phyloP scores from a whole-genome alignment of 108 stramenopile species.

The Fistulifera pelliculosa region DNA sequence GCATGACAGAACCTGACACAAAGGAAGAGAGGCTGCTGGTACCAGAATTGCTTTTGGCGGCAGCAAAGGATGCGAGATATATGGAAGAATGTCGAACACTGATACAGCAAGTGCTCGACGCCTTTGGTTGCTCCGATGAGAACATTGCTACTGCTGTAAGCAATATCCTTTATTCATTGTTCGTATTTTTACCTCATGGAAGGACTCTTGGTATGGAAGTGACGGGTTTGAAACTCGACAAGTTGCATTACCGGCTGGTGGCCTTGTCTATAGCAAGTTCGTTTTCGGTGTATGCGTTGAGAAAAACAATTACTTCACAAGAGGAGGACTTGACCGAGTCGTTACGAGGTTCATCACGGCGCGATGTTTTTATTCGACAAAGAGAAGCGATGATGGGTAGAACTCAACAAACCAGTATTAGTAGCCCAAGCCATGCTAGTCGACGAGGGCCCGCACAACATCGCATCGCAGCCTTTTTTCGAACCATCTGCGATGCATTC shows the following conservation, averaged over 20 bases:
- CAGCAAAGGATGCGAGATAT: not conserved
- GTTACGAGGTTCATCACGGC: not conserved
- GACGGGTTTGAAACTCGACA: not conserved
- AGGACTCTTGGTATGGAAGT: conserved; percentile 1
- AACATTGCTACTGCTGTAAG: not conserved
- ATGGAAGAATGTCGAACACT: not conserved
- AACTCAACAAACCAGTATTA: not conserved
- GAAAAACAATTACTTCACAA: not conserved
- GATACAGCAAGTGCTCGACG: not conserved
- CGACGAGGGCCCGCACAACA: not conserved
- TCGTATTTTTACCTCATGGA: not conserved
- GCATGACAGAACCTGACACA: no score
- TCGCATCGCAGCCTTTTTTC: not conserved
- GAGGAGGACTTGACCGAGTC: not conserved
- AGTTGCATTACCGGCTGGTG: not conserved
- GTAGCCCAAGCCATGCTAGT: not conserved
- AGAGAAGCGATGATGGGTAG: not conserved
- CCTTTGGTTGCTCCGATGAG: not conserved
- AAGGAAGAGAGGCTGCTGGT: not conserved
- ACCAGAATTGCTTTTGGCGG: not conserved
- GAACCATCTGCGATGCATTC: not conserved
- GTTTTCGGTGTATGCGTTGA: not conserved
- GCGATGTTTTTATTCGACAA: not conserved
- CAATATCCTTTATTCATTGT: not conserved
- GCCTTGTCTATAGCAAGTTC: not conserved